Conservation (phyloP, 2,329 filamentous ascomycete species). For the Curvularia hawaiiensis region DNA sequence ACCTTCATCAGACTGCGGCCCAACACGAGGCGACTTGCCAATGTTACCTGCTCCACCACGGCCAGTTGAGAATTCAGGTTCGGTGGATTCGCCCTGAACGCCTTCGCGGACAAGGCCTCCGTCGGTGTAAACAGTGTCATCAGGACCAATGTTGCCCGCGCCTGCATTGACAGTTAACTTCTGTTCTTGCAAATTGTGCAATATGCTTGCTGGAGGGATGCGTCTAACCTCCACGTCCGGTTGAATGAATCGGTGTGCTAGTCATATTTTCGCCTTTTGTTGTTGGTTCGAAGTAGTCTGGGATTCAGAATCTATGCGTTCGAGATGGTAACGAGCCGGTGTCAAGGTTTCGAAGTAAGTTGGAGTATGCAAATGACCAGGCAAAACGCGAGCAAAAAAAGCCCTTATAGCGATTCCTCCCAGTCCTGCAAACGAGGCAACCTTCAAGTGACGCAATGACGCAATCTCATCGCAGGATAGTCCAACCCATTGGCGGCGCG, state of each 20-base stretch:
- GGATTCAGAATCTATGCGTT: conserved; percentile 18
- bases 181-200: neutral
- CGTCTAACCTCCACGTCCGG: conserved; percentile 61
- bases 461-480: conserved; percentile 26
- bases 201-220: neutral
- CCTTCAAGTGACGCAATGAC: conserved; percentile 29
- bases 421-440: conserved; percentile 22
- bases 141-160: conserved; percentile 63
- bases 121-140: conserved; percentile 54
- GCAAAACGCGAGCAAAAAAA: conserved; percentile 14
- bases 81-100: conserved; percentile 43
- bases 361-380: conserved; percentile 9
- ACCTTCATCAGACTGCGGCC: conserved; percentile 30
- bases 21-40: conserved; percentile 42
- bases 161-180: conserved; percentile 47
- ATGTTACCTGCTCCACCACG: conserved; percentile 49
- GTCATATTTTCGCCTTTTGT: conserved; percentile 32
- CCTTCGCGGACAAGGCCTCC: conserved; percentile 55
- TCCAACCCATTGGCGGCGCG: conserved; percentile 30
- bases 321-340: conserved; percentile 7
- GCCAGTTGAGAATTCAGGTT: conserved; percentile 49
- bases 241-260: conserved; percentile 55
- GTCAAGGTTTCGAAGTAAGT: conserved; percentile 17
- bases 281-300: neutral
- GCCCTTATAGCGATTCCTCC: conserved; percentile 43